These are phyloP conservation scores for Cyclotella atomus DNA, from an alignment of 108 stramenopile species.

Conservation along the genomic window DNA sequence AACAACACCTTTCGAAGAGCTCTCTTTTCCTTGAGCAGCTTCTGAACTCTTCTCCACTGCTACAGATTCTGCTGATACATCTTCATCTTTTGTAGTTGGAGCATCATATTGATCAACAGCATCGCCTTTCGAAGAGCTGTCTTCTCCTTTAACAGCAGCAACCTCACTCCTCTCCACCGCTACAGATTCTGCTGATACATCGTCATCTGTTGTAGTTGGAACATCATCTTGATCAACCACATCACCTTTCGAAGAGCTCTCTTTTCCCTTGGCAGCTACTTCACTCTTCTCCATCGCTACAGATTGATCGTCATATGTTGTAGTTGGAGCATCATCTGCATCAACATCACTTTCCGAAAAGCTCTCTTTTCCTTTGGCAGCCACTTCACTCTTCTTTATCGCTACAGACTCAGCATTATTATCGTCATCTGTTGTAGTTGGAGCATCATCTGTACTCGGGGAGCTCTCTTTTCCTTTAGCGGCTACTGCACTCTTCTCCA, in stretches of 20 bases:
- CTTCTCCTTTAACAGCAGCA: not conserved
- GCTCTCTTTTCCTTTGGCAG: too few species aligned
- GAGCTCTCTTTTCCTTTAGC: not conserved
- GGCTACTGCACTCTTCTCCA: not conserved
- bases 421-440: too few species aligned
- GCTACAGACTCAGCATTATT: too few species aligned
- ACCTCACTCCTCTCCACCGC: not conserved
- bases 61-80: not conserved
- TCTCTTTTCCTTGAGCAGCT: too few species aligned
- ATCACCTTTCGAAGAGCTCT: not conserved
- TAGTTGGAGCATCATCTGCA: not conserved
- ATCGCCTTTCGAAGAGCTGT: not conserved
- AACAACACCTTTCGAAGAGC: not conserved
- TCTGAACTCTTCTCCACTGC: not conserved
- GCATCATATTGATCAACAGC: too few species aligned
- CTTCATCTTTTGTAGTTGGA: not conserved
- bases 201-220: too few species aligned
- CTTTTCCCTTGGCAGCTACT: too few species aligned
- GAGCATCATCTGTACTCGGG: too few species aligned
- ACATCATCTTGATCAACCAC: not conserved
- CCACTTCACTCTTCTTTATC: too few species aligned
- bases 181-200: not conserved
- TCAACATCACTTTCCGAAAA: too few species aligned
- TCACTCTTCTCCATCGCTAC: not conserved
- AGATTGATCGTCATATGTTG: not conserved